Evolutionary conservation across 2,329 filamentous ascomycete genomes (phyloP).

Genomic region (Penicillium sp.): DNA sequence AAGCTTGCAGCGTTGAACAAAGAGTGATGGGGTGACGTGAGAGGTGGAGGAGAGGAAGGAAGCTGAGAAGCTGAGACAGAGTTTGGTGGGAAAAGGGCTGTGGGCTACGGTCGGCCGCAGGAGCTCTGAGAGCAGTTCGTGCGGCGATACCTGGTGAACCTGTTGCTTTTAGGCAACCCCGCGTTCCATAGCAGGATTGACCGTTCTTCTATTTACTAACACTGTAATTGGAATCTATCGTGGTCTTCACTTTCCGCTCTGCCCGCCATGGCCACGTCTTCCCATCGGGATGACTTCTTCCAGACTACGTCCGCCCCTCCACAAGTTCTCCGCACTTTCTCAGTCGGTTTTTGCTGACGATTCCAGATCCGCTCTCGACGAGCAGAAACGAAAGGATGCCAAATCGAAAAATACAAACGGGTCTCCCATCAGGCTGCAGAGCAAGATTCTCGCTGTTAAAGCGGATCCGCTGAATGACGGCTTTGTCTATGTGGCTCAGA

Average conservation of each 20-base stretch:
- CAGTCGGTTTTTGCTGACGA: slow-evolving; percentile 18
- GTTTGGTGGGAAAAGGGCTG: slow-evolving; percentile 36
- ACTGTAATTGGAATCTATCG: background rate
- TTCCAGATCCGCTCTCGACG: slow-evolving; percentile 53
- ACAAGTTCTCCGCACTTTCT: slow-evolving; percentile 6
- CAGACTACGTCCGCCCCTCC: slow-evolving; percentile 75
- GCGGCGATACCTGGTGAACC: background rate
- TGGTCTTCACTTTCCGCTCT: background rate
- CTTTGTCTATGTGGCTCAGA: slow-evolving; percentile 80
- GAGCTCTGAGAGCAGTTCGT: slow-evolving; percentile 38
- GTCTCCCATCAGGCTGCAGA: slow-evolving; percentile 76
- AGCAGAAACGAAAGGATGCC: slow-evolving; percentile 67
- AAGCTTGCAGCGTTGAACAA: slow-evolving; percentile 30
- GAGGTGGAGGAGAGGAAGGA: slow-evolving; percentile 28
- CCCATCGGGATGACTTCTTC: slow-evolving; percentile 83
- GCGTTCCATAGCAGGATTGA: background rate
- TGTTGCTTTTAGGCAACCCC: background rate
- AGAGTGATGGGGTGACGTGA: slow-evolving; percentile 32
- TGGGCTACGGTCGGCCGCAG: slow-evolving; percentile 38
- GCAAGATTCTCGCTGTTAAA: slow-evolving; percentile 80
- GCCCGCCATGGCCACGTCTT: slow-evolving; percentile 66
- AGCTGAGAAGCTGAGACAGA: slow-evolving; percentile 26
- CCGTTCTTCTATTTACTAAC: background rate
- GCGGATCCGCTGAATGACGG: slow-evolving; percentile 67
- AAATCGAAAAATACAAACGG: slow-evolving; percentile 84